phyloP scores from a whole-genome alignment of 225 moss, liverwort and hornwort genomes.

The Climacium dendroides region DNA sequence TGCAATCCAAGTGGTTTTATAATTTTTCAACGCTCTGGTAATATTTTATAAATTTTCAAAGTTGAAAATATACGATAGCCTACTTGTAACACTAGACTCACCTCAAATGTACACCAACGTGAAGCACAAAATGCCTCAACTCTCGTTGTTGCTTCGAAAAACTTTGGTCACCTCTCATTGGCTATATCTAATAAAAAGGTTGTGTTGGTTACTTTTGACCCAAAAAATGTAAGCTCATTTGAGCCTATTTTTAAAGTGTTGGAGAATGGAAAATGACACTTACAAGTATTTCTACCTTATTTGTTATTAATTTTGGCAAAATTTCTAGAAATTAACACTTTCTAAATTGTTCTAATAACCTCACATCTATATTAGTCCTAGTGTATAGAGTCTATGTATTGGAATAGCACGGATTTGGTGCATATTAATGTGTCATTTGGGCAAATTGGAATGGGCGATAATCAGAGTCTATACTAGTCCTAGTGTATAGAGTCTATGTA shows the following conservation, averaged over 20 bases:
- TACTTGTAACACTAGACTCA: background rate
- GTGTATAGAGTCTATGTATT: too few relatives aligned
- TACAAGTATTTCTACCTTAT: background rate
- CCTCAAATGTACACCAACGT: fast-evolving
- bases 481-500: too few relatives aligned
- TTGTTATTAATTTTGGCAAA: too few relatives aligned
- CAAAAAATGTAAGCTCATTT: background rate
- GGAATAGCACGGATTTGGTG: too few relatives aligned
- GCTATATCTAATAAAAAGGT: background rate
- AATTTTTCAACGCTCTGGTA: background rate
- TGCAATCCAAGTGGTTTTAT: background rate
- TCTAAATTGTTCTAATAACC: background rate
- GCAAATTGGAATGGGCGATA: too few relatives aligned
- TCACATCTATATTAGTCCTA: too few relatives aligned
- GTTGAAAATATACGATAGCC: background rate
- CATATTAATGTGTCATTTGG: too few relatives aligned
- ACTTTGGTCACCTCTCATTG: background rate
- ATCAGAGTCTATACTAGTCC: too few relatives aligned
- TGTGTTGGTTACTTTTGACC: background rate
- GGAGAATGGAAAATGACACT: fast-evolving
- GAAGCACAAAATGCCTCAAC: background rate
- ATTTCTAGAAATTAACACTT: background rate
- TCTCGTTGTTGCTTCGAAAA: too few relatives aligned
- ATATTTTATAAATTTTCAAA: background rate
- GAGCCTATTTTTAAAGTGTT: too few relatives aligned